Conservation (phyloP, 179 eudicot genomes). For the Patellifolia procumbens region DNA sequence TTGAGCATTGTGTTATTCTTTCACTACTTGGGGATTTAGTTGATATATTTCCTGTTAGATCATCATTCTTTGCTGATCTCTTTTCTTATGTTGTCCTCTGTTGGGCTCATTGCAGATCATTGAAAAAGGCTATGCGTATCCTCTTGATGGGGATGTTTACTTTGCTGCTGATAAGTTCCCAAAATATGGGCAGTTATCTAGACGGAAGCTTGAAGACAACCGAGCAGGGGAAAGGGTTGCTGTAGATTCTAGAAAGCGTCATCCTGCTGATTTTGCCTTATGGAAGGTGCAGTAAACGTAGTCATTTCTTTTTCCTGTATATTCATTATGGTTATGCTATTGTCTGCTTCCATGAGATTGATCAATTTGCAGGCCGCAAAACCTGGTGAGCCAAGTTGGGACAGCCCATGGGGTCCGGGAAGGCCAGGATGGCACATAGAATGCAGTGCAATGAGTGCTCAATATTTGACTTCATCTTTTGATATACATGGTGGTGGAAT, state of each 20-base stretch:
- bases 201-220: conserved; percentile 81
- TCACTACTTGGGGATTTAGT: background rate
- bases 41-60: background rate
- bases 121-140: conserved; percentile 69
- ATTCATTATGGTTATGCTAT: conserved; percentile 1
- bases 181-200: conserved; percentile 76
- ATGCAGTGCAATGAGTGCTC: conserved; percentile 98
- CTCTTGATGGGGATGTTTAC: conserved; percentile 91
- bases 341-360: conserved; percentile 2
- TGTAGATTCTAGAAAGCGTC: conserved; percentile 73
- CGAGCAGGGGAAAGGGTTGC: conserved; percentile 96
- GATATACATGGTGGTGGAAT: conserved; percentile 98
- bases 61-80: background rate
- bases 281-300: conserved; percentile 66
- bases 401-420: conserved; percentile 96
- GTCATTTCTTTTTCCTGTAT: background rate
- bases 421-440: conserved; percentile 99
- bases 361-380: conserved; percentile 72
- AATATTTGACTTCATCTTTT: conserved; percentile 61
- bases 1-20: background rate
- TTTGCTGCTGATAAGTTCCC: conserved; percentile 79
- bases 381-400: conserved; percentile 90
- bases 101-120: conserved; percentile 55
- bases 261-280: conserved; percentile 97
- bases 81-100: background rate